Evolutionary conservation across 2,329 filamentous ascomycete genomes (phyloP), one percentile per base, ranked within the genome.

Genomic region (Aspergillus jensenii): DNA sequence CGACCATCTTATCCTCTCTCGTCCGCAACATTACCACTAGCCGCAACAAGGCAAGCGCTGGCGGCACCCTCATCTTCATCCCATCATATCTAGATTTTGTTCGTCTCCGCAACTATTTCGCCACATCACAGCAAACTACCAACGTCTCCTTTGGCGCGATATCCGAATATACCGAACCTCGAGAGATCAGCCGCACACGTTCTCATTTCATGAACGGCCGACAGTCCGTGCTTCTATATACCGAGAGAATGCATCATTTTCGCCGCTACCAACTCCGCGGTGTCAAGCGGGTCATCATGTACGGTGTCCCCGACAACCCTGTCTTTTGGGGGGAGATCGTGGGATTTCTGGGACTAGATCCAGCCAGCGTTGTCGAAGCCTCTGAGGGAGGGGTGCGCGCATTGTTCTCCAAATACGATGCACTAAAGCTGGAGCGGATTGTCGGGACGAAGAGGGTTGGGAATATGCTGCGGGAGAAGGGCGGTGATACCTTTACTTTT

Each of bases 241-340:
- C 93, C 2, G 93, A 96, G 73, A 87, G 95, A 59, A 90, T 93
- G n/a, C 95, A 99, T 76, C 95, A 99, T 75, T 98, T 98, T 81
- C 87, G 91, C 50, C 84, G 95, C n/a, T 92, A 95, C 70, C 84
- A 85, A 64, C 82, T 99, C 54, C 84, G 86, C 37, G 95, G 95
- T 21, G 91, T 95, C 14, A 88, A 87, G 73, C 83, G 87, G 41
- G 84, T 98, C n/a, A 83, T 97, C 52, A 89, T 96, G 81, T 98
- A 98, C 72, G 90, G 88, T 1, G 74, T 97, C 33, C 95, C 95
- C 0, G 93, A 98, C 67, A 96, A 97, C 71, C 89, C 90, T 25
- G 72, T 67, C 6, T 81, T 81, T 58, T 80, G 75, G 62, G 62
- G 68, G 2, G 78, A 80, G 59, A 70, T 79, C 53, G 72, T 77